A percentile compares a stretch with the other conserved stretches of the same genome.
These are phyloP conservation scores for Salix suchowensis DNA, from an alignment of 345 rosid genomes.

Conservation along the genomic window DNA sequence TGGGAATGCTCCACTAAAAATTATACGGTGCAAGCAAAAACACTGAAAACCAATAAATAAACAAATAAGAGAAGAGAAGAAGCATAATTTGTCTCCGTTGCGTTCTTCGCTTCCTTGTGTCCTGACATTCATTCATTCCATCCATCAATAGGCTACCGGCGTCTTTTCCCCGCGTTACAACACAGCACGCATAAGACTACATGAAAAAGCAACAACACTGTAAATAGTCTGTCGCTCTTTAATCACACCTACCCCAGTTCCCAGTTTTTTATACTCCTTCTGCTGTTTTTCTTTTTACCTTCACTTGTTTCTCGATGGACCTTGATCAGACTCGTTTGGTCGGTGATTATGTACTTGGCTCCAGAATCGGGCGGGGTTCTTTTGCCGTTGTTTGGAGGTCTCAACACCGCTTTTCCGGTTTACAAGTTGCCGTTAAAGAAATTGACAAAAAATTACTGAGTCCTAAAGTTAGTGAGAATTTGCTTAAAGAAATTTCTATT, in stretches of 20 bases:
- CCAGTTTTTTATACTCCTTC: neutral
- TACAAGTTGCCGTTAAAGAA: conserved; percentile 66
- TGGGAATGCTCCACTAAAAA: no score
- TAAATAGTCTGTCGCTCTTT: neutral
- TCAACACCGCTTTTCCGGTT: conserved; percentile 47
- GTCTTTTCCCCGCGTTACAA: conserved; percentile 28
- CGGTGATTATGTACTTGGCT: conserved; percentile 68
- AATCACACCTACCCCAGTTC: neutral
- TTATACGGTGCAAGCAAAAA: no score
- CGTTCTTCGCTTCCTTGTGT: no score
- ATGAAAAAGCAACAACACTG: neutral
- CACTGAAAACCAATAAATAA: no score
- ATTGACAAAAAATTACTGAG: conserved; percentile 60
- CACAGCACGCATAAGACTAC: neutral
- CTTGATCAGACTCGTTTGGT: conserved; percentile 34
- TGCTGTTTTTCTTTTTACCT: neutral
- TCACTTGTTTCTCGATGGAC: conserved; percentile 35
- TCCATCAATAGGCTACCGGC: conserved; percentile 13
- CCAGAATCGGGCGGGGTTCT: conserved; percentile 69
- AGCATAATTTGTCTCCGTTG: no score
- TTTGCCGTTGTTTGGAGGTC: conserved; percentile 71
- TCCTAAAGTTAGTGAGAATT: conserved; percentile 62
- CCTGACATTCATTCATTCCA: no score
- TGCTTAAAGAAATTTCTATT: conserved; percentile 67
- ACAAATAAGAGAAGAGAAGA: no score